Evolutionary conservation across 306 rosid genomes (phyloP).

Genomic region (Glycine soja): DNA sequence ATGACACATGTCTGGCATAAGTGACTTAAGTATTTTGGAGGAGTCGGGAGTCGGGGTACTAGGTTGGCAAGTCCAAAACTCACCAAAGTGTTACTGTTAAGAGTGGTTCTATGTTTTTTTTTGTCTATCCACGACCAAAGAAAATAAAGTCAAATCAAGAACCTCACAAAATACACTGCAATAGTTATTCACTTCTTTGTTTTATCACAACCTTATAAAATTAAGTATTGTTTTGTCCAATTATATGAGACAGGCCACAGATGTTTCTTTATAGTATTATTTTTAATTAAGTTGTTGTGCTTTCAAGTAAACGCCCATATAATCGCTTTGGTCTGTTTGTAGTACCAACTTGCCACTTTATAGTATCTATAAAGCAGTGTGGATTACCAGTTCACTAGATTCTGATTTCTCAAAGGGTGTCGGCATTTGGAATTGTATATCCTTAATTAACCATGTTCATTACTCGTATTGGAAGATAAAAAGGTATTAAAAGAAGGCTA

Average conservation of each 20-base stretch:
- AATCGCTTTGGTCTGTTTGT: background rate
- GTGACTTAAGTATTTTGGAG: too few relatives aligned
- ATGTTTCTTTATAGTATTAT: background rate
- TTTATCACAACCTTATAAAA: background rate
- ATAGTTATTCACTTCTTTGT: too few relatives aligned
- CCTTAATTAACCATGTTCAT: too few relatives aligned
- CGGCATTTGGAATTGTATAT: background rate
- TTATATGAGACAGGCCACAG: background rate
- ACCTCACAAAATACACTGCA: background rate
- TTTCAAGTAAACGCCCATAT: background rate
- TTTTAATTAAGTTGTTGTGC: background rate
- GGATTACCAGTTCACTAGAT: slow-evolving; percentile 10
- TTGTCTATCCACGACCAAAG: background rate
- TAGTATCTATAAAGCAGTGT: slow-evolving; percentile 5
- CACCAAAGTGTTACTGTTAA: background rate
- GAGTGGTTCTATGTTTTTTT: background rate
- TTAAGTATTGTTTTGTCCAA: slow-evolving; percentile 7
- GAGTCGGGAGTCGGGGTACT: too few relatives aligned
- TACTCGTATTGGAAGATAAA: background rate
- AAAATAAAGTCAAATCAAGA: slow-evolving; percentile 12
- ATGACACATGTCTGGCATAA: too few relatives aligned
- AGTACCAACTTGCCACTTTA: background rate
- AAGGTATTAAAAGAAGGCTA: background rate
- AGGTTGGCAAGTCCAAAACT: background rate
- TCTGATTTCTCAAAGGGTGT: slow-evolving; percentile 31